Conservation (phyloP, 768 basidiomycete species). For the Suillus spraguei region DNA sequence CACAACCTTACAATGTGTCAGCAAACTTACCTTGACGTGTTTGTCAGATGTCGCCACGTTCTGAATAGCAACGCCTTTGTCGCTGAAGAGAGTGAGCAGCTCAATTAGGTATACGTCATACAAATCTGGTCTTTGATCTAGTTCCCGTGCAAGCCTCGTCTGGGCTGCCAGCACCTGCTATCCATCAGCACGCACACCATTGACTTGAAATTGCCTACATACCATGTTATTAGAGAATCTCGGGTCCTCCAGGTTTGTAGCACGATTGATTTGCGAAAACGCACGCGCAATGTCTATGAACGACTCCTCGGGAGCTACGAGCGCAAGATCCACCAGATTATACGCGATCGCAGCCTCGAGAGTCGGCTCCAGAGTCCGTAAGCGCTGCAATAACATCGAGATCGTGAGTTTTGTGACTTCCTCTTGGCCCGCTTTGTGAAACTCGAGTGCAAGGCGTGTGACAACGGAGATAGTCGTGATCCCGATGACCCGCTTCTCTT, state of each 20-base stretch:
- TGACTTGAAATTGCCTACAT: slow-evolving; percentile 8
- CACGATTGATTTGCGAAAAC: slow-evolving; percentile 83
- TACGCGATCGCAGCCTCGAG: slow-evolving; percentile 92
- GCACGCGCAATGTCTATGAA: slow-evolving; percentile 84
- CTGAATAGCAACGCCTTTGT: slow-evolving; percentile 91
- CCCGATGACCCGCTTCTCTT: slow-evolving; percentile 81
- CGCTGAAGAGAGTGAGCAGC: slow-evolving; percentile 81
- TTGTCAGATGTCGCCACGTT: slow-evolving; percentile 70
- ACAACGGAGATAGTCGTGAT: slow-evolving; percentile 93
- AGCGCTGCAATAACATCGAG: slow-evolving; percentile 89
- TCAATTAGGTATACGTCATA: slow-evolving; percentile 84
- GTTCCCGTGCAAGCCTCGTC: slow-evolving; percentile 82
- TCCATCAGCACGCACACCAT: neutral
- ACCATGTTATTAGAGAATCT: slow-evolving; percentile 91
- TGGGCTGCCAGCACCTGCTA: slow-evolving; percentile 84
- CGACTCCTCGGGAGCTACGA: slow-evolving; percentile 72
- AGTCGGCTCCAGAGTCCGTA: slow-evolving; percentile 81
- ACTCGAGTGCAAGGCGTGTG: slow-evolving; percentile 85
- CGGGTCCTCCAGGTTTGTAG: slow-evolving; percentile 87
- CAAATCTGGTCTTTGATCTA: slow-evolving; percentile 72
- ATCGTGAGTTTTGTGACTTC: slow-evolving; percentile 90
- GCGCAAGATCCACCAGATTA: slow-evolving; percentile 88
- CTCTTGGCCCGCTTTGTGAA: slow-evolving; percentile 54
- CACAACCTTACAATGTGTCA: neutral
- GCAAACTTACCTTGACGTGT: slow-evolving; percentile 57